Percentiles rank a stretch among this genome's conserved stretches.
These are phyloP conservation scores for Hamamelis virginiana DNA, from an alignment of 164 flowering plant species.

Conservation along the genomic window DNA sequence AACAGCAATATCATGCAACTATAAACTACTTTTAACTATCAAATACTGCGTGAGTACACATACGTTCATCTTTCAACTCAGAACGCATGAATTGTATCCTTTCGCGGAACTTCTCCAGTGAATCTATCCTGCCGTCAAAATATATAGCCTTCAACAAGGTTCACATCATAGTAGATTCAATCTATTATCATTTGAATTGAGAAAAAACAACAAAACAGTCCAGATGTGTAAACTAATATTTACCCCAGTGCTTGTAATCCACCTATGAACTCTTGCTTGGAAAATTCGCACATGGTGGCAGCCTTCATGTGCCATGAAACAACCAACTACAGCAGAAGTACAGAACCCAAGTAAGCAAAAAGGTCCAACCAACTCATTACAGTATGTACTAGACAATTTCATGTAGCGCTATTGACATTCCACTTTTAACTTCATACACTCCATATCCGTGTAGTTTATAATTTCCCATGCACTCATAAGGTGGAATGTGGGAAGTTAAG, in stretches of 20 bases:
- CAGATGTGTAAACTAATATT: slow-evolving; percentile 14
- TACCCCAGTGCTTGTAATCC: slow-evolving; percentile 93
- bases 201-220: not conserved
- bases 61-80: slow-evolving; percentile 95
- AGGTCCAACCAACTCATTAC: not conserved
- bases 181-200: not conserved
- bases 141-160: not conserved
- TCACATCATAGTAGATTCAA: not conserved
- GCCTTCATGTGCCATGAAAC: slow-evolving; percentile 99
- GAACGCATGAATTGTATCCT: slow-evolving; percentile 79
- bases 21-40: not conserved
- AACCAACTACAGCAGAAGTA: slow-evolving; percentile 59
- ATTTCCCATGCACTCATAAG: no score
- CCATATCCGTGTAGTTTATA: no score
- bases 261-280: slow-evolving; percentile 86
- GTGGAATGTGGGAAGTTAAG: no score
- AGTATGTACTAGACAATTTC: no score
- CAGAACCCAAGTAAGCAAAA: slow-evolving; percentile 9
- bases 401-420: no score
- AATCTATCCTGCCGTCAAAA: slow-evolving; percentile 78
- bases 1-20: not conserved
- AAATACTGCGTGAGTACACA: slow-evolving; percentile 19
- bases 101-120: slow-evolving; percentile 86
- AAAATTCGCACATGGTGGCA: slow-evolving; percentile 98
- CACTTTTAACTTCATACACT: no score